Evolutionary conservation across 495 filamentous ascomycete species (phyloP).

Genomic region (Tetracladium setigerum): DNA sequence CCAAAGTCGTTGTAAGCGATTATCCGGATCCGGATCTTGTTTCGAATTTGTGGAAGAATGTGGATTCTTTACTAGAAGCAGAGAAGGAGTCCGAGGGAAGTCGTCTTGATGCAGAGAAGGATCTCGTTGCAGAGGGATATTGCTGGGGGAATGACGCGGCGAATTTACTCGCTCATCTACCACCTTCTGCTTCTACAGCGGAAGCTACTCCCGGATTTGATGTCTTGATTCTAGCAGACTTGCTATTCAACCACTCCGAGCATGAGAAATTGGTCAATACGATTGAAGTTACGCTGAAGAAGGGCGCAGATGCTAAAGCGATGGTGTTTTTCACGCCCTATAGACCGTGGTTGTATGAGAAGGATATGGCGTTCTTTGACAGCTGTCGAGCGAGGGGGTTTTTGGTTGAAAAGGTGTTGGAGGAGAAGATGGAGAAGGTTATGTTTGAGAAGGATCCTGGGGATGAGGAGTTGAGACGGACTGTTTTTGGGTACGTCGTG

Average conservation of each 20-base stretch:
- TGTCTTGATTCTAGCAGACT: slow-evolving; percentile 74
- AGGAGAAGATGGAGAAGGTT: slow-evolving; percentile 71
- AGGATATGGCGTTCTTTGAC: slow-evolving; percentile 82
- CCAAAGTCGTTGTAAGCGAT: slow-evolving; percentile 71
- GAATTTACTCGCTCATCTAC: slow-evolving; percentile 43
- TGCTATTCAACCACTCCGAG: slow-evolving; percentile 84
- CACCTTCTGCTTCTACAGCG: slow-evolving; percentile 3
- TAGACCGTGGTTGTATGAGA: slow-evolving; percentile 77
- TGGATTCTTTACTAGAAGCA: slow-evolving; percentile 35
- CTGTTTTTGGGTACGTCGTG: slow-evolving; percentile 74
- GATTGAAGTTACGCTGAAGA: slow-evolving; percentile 54
- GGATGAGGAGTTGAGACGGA: slow-evolving; percentile 65
- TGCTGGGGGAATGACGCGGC: slow-evolving; percentile 64
- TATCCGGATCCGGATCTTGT: slow-evolving; percentile 80
- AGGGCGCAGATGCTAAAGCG: slow-evolving; percentile 47
- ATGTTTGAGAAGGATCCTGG: slow-evolving; percentile 87
- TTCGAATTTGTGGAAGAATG: slow-evolving; percentile 65
- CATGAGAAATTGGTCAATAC: slow-evolving; percentile 68
- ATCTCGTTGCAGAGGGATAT: slow-evolving; percentile 53
- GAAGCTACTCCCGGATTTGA: slow-evolving; percentile 52
- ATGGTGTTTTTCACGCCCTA: slow-evolving; percentile 92
- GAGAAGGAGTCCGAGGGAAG: slow-evolving; percentile 10
- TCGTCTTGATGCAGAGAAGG: slow-evolving; percentile 14
- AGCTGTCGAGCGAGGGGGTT: slow-evolving; percentile 61
- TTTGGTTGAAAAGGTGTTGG: slow-evolving; percentile 65